These are phyloP conservation scores for Aspergillus oerlinghausenensis DNA, from an alignment of 2,329 filamentous ascomycete genomes.

Conservation along the genomic window DNA sequence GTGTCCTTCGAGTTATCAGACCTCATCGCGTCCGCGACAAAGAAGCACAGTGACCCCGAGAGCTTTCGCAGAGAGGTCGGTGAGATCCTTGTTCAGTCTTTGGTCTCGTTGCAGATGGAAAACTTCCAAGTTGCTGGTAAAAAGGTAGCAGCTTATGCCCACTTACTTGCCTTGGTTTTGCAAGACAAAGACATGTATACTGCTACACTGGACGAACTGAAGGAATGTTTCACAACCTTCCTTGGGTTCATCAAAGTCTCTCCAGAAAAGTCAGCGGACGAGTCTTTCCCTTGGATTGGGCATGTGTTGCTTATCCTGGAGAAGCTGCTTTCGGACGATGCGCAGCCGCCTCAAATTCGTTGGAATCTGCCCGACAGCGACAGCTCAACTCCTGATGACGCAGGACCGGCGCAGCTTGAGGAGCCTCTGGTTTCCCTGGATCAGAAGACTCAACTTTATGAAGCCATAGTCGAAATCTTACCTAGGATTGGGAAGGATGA, in stretches of 20 bases:
- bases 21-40: constrained; percentile 69
- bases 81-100: constrained; percentile 73
- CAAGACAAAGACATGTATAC: constrained; percentile 79
- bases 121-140: constrained; percentile 53
- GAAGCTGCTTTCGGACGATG: constrained; percentile 82
- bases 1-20: constrained; percentile 89
- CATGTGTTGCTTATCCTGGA: constrained; percentile 88
- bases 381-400: constrained; percentile 43
- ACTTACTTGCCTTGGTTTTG: constrained; percentile 81
- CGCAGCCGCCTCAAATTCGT: constrained; percentile 67
- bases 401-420: constrained; percentile 55
- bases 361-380: constrained; percentile 60
- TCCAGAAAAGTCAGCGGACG: constrained; percentile 63
- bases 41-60: constrained; percentile 56
- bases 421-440: constrained; percentile 60
- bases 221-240: constrained; percentile 70
- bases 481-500: constrained; percentile 86
- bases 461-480: constrained; percentile 74
- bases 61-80: constrained; percentile 68
- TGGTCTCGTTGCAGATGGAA: constrained; percentile 63
- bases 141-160: constrained; percentile 86
- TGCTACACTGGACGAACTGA: constrained; percentile 67
- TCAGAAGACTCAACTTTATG: constrained; percentile 67
- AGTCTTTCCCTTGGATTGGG: constrained; percentile 87
- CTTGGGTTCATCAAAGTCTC: constrained; percentile 70